phyloP scores from a whole-genome alignment of 106 monocot genomes.

The Chionographis japonica region DNA sequence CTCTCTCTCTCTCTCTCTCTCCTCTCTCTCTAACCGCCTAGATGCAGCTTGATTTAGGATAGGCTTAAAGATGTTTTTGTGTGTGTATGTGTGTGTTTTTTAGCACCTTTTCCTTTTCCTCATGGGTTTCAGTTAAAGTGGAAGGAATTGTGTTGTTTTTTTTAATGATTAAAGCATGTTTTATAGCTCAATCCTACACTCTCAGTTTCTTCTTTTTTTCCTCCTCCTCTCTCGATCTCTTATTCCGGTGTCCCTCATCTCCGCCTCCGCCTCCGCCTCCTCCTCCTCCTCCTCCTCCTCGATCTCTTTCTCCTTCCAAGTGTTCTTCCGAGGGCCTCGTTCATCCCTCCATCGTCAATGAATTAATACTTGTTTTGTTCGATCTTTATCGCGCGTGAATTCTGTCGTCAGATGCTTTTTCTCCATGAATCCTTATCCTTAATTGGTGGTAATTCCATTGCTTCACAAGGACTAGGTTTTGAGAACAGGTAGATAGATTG shows the following conservation, averaged over 20 bases:
- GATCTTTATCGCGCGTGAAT: not conserved
- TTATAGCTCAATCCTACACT: constrained; percentile 13
- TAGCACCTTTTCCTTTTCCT: constrained; percentile 42
- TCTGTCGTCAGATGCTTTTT: not conserved
- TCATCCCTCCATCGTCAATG: not conserved
- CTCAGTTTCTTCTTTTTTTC: not conserved
- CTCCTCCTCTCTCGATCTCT: not conserved
- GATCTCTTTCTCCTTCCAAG: not conserved
- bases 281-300: not conserved
- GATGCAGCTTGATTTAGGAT: constrained; percentile 5
- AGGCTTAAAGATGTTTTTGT: constrained; percentile 19
- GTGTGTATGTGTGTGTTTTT: constrained; percentile 7
- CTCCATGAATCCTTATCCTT: too few species aligned
- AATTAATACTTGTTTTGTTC: too few species aligned
- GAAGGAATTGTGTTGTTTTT: constrained; percentile 29
- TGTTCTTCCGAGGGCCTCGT: not conserved
- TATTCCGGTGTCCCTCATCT: too few species aligned
- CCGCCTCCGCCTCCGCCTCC: constrained; percentile 5
- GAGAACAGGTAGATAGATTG: too few species aligned
- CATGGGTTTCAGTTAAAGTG: constrained; percentile 56
- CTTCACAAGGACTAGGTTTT: too few species aligned
- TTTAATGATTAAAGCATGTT: constrained; percentile 6
- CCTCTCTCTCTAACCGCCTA: constrained; percentile 2
- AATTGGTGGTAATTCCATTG: too few species aligned
- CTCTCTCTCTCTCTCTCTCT: constrained; percentile 13